A percentile compares a stretch with the other conserved stretches of the same genome.
Evolutionary conservation across 129 eudicot genomes (phyloP).

Genomic region (Gnaphalium uliginosum): DNA sequence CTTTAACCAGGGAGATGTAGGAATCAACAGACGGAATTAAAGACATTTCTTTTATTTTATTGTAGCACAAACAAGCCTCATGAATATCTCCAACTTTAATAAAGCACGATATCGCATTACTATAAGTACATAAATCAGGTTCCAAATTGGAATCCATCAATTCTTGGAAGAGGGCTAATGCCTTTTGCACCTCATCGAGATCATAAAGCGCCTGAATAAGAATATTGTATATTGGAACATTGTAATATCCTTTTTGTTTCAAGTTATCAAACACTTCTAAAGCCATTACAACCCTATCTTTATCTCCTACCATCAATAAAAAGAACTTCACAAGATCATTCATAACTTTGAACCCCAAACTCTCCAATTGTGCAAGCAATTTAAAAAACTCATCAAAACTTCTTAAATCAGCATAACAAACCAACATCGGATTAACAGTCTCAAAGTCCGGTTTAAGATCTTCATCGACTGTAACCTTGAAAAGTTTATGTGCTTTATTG

Average conservation of each 20-base stretch:
- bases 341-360: conserved; percentile 46
- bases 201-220: conserved; percentile 64
- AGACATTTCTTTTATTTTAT: conserved; percentile 54
- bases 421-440: conserved; percentile 73
- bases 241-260: conserved; percentile 51
- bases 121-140: conserved; percentile 62
- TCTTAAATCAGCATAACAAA: conserved; percentile 54
- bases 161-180: conserved; percentile 56
- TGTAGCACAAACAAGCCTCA: conserved; percentile 71
- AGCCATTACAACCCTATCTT: conserved; percentile 43
- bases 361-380: conserved; percentile 65
- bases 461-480: conserved; percentile 66
- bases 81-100: conserved; percentile 49
- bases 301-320: conserved; percentile 49
- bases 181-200: conserved; percentile 56
- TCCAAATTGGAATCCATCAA: conserved; percentile 42
- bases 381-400: conserved; percentile 59
- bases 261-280: conserved; percentile 64
- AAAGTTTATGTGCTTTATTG: conserved; percentile 72
- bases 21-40: conserved; percentile 64
- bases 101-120: conserved; percentile 59
- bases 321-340: conserved; percentile 67
- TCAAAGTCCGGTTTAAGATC: conserved; percentile 70
- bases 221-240: conserved; percentile 62
- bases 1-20: conserved; percentile 67